Base-by-base conservation (phyloP, 176 grass and related monocot species). In the Oryza glaberrima region DNA sequence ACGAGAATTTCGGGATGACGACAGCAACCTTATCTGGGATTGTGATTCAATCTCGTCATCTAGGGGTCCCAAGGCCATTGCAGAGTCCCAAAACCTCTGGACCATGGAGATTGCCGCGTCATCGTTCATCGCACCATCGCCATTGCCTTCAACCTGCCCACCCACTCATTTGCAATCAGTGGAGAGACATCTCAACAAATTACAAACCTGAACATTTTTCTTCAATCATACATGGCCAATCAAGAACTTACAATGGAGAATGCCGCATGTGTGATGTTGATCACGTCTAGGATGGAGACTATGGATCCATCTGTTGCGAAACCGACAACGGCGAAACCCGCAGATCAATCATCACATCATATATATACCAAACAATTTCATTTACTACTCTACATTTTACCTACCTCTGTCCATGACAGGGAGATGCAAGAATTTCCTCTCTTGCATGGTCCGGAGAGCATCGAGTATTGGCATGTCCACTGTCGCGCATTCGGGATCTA, bases 361-460 rank as follows among this genome's bases (percentile, higher is more conserved):
- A 41, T 22, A 41, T 70, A 36, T 70, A 9, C 3, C 16, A 41
- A 20, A 7, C 11, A 9, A 44, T n/a, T 46, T 7, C n/a, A 4
- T 32, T 4, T 4, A 16, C 28, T 11, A 56, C 17, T 49, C 4
- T 15, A 28, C 14, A 56, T 51, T 49, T 40, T 19, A 19, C 8
- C 1, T 11, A 88, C 88, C 80, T 90, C 54, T 88, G 25, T 94
- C 92, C 77, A 79, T 79, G 35, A 94, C 83, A 8, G 92, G 92
- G 69, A 97, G 92, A 82, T 94, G 94, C 73, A 97, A 83, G 87
- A 97, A 97, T 41, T 94, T 97, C 74, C 86, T 90, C 77, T 90
- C 88, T 25, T 92, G 88, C 94, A 97, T 94, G 7, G 69, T 97
- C 2, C 82, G 76, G 56, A 94, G 92, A 44, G 94, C 94, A 51